Conservation (phyloP, 257 asterid genomes). For the Voacanga thouarsii region DNA sequence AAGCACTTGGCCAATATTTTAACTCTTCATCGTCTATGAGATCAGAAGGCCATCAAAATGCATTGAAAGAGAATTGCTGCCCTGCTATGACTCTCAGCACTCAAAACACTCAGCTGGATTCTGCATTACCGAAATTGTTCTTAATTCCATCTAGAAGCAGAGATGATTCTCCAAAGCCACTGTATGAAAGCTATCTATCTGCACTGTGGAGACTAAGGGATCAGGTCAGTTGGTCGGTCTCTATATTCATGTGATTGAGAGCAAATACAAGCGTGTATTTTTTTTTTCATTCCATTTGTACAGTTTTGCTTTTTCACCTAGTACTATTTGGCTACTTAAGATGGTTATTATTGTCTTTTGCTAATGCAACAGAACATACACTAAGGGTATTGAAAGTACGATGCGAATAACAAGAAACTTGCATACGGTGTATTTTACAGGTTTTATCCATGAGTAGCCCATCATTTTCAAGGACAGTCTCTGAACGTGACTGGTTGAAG, state of each 20-base stretch:
- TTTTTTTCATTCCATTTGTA: neutral
- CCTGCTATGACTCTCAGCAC: conserved; percentile 15
- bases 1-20: conserved; percentile 48
- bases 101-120: conserved; percentile 29
- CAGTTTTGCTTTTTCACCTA: neutral
- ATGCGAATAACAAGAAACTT: neutral
- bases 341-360: neutral
- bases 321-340: neutral
- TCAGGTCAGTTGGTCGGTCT: conserved; percentile 53
- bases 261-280: neutral
- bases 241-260: neutral
- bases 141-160: conserved; percentile 59
- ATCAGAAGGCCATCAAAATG: conserved; percentile 43
- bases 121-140: conserved; percentile 44
- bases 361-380: neutral
- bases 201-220: conserved; percentile 72
- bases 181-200: conserved; percentile 52
- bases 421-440: conserved; percentile 29
- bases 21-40: conserved; percentile 48
- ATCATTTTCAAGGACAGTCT: conserved; percentile 69
- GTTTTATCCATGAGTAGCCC: conserved; percentile 68
- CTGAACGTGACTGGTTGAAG: conserved; percentile 97
- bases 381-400: neutral
- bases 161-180: conserved; percentile 48
- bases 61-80: conserved; percentile 28